These are phyloP conservation scores for Incumbomyces lentus DNA, from an alignment of 2,329 filamentous ascomycete species.

Conservation along the genomic window DNA sequence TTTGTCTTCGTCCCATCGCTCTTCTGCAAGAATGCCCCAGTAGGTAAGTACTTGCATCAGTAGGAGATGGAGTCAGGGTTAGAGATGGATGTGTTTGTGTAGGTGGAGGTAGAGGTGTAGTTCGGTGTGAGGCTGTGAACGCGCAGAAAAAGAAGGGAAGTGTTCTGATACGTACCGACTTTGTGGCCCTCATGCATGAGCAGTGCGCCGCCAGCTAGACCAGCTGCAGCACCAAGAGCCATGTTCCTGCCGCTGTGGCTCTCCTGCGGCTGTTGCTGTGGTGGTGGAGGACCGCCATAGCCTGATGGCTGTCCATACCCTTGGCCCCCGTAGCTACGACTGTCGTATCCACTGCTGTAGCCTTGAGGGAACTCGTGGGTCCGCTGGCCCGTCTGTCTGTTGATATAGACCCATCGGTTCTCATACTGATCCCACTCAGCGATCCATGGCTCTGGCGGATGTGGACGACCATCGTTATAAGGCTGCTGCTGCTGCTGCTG, in stretches of 20 bases:
- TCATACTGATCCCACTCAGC: conserved; percentile 35
- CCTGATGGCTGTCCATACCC: conserved; percentile 14
- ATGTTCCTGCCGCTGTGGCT: conserved; percentile 27
- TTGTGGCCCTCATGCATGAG: conserved; percentile 37
- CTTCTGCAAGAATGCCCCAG: conserved; percentile 24
- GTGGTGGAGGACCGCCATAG: conserved; percentile 11
- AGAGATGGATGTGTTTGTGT: no score
- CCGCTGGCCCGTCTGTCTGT: conserved; percentile 36
- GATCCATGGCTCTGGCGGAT: conserved; percentile 33
- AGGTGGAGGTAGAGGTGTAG: no score
- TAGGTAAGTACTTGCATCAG: no score
- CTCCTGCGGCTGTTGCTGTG: conserved; percentile 20
- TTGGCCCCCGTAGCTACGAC: no score
- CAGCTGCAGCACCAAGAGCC: conserved; percentile 31
- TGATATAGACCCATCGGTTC: conserved; percentile 36
- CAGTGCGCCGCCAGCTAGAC: conserved; percentile 34
- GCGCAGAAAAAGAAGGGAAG: not conserved
- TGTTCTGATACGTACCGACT: conserved; percentile 24
- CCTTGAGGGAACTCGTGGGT: conserved; percentile 29
- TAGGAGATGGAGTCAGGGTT: no score
- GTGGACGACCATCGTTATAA: conserved; percentile 13
- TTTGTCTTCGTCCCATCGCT: conserved; percentile 27
- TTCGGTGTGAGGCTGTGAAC: not conserved
- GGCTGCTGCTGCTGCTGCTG: not conserved
- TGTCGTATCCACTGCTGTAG: conserved; percentile 8